These are phyloP conservation scores for Turnera subulata DNA, from an alignment of 345 rosid genomes.

Conservation along the genomic window DNA sequence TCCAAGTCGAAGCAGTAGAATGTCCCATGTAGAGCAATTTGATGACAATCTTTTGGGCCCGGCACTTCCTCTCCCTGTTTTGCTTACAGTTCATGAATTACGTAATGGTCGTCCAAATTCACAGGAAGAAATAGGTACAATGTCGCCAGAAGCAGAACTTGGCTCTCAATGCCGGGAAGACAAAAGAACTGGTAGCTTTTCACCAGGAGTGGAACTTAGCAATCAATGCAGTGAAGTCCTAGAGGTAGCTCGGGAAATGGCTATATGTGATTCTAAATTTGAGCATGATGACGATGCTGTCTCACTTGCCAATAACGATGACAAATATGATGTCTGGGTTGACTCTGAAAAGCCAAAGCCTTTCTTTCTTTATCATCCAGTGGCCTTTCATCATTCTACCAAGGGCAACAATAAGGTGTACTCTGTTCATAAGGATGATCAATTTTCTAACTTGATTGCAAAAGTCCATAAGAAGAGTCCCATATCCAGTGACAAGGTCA, in stretches of 20 bases:
- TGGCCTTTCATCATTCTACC: too few relatives aligned
- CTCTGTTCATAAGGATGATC: too few relatives aligned
- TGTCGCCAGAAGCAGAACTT: too few relatives aligned
- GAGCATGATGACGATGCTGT: conserved; percentile 21
- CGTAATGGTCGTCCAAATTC: conserved; percentile 37
- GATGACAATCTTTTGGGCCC: conserved; percentile 43
- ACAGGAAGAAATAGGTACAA: conserved; percentile 20
- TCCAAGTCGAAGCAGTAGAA: conserved; percentile 47
- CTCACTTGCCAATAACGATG: conserved; percentile 44
- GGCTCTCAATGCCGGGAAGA: too few relatives aligned
- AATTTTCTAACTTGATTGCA: too few relatives aligned
- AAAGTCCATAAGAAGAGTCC: conserved; percentile 30
- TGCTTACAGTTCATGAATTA: conserved; percentile 43
- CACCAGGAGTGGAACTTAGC: conserved; percentile 39
- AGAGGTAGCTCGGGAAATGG: conserved; percentile 39
- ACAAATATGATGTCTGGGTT: conserved; percentile 21
- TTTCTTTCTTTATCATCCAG: conserved; percentile 39
- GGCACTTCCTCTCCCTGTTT: conserved; percentile 50
- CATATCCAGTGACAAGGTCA: conserved; percentile 9
- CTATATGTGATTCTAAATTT: conserved; percentile 24
- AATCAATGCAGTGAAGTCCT: conserved; percentile 42
- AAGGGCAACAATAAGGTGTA: too few relatives aligned
- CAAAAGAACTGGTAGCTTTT: too few relatives aligned
- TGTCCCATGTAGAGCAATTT: conserved; percentile 43
- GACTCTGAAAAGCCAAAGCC: conserved; percentile 30